Percentiles rank a stretch among this genome's conserved stretches.
phyloP scores from a whole-genome alignment of 1,139 yeast species.

The Nakaseomyces bracarensis region DNA sequence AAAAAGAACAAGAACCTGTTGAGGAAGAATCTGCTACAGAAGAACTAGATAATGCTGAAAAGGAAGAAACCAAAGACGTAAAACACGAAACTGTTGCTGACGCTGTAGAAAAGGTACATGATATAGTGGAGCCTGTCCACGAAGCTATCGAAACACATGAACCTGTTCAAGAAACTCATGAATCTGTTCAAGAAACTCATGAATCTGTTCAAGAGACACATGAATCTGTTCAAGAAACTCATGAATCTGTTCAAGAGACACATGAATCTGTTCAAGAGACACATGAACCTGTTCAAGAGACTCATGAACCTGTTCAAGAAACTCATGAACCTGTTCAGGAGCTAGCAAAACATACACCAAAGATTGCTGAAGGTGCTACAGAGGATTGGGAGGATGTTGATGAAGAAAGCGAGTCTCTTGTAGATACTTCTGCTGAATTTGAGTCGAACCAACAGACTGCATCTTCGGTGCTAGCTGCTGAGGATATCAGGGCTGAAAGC shows the following conservation, averaged over 20 bases:
- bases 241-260: background rate
- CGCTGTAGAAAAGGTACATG: background rate
- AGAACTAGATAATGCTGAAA: too few relatives aligned
- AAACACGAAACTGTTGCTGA: too few relatives aligned
- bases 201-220: background rate
- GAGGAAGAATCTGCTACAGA: too few relatives aligned
- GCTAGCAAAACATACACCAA: too few relatives aligned
- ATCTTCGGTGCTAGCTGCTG: background rate
- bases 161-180: background rate
- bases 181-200: background rate
- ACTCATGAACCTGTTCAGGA: background rate
- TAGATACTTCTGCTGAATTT: conserved; percentile 3
- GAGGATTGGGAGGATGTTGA: conserved; percentile 10
- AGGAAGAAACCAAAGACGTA: background rate
- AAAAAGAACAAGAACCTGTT: background rate
- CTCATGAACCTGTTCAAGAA: background rate
- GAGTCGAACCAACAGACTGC: background rate
- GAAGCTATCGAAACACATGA: background rate
- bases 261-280: background rate
- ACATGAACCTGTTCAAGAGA: background rate
- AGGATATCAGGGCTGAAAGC: background rate
- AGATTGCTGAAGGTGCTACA: background rate
- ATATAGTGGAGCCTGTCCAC: background rate
- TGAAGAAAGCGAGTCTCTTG: conserved; percentile 6
- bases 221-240: background rate